Base-by-base conservation (phyloP, 768 basidiomycete genomes). In the Tricholoma hemisulphureum region DNA sequence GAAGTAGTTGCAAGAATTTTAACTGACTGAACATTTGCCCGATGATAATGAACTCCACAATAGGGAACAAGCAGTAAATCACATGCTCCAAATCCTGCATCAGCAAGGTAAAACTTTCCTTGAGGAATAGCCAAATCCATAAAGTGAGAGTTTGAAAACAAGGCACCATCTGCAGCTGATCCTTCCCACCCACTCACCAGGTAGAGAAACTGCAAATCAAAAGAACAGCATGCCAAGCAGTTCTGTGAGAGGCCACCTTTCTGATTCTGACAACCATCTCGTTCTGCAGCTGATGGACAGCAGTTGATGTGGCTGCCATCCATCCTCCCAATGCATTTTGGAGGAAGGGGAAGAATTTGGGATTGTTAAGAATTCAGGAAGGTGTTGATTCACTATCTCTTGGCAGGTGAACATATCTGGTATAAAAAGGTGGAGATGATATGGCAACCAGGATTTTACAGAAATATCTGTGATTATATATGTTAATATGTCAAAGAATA, bases 21-120 rank as follows among this genome's bases (percentile, higher is more conserved):
- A n/a, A 29, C 53, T 35, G 31, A 68, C 68, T 52, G 54, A 48
- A 56, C 24, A 53, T 49, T 52, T 18, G 61, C 64, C 18, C 75
- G 63, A 56, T 79, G 75, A 61, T 78, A 79, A 0, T 65, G 57
- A 0, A 73, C 68, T n/a, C 71, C 70, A 10, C 61, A 58, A 58
- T 75, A 78, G 6, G 75, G 76, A 4, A 72, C 62, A 11, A 80
- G 61, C 7, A 76, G 63, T 3, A 57, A 28, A 61, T 73, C 62
- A 59, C 71, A 72, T 0, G 58, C 14, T 11, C 63, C 60, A 65
- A 73, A 76, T 5, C 75, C 73, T 14, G 72, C 74, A 72, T 73
- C 73, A 6, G 66, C 72, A n/a, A 78, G 66, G 39, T 70, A 72
- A 35, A 73, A 78, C 28, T 65, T 65, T 0, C 72, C 70, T 0